A percentile compares a stretch with the other conserved stretches of the same genome.
Conservation (phyloP, 129 eudicot genomes). For the Apium graveolens region DNA sequence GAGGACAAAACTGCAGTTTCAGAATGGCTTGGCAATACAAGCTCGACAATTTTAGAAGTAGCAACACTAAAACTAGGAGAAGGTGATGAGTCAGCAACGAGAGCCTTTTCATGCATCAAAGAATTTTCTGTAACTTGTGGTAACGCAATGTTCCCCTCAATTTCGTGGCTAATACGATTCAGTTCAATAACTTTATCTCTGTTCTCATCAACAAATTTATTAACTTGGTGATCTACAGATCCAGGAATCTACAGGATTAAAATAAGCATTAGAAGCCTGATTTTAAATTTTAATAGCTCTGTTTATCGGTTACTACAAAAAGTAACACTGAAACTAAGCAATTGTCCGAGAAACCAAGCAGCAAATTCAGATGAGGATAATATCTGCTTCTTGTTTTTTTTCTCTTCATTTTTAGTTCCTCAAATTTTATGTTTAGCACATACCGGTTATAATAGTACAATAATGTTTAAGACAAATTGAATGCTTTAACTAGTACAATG, state of each 20-base stretch:
- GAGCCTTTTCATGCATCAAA: slow-evolving; percentile 26
- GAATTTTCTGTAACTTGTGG: slow-evolving; percentile 23
- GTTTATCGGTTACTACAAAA: background rate
- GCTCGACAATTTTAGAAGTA: slow-evolving; percentile 23
- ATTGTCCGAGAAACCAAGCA: background rate
- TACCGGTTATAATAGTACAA: background rate
- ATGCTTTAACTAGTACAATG: background rate
- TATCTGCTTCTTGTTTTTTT: too few species aligned
- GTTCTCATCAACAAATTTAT: slow-evolving; percentile 19
- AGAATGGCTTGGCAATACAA: slow-evolving; percentile 22
- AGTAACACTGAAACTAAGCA: background rate
- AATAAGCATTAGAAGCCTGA: slow-evolving; percentile 21
- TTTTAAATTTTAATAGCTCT: background rate
- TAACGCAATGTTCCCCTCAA: slow-evolving; percentile 14
- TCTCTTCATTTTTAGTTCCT: too few species aligned
- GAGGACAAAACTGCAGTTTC: slow-evolving; percentile 27
- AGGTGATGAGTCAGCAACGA: slow-evolving; percentile 12
- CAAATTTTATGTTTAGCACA: background rate
- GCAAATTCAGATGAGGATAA: too few species aligned
- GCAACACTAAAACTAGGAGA: slow-evolving; percentile 18
- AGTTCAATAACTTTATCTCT: slow-evolving; percentile 23
- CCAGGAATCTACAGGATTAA: slow-evolving; percentile 31
- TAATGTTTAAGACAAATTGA: background rate
- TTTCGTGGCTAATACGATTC: slow-evolving; percentile 20
- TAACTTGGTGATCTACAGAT: slow-evolving; percentile 16